These are phyloP conservation scores for Boletus vermiculosoides DNA, from an alignment of 768 basidiomycete genomes.

Conservation along the genomic window DNA sequence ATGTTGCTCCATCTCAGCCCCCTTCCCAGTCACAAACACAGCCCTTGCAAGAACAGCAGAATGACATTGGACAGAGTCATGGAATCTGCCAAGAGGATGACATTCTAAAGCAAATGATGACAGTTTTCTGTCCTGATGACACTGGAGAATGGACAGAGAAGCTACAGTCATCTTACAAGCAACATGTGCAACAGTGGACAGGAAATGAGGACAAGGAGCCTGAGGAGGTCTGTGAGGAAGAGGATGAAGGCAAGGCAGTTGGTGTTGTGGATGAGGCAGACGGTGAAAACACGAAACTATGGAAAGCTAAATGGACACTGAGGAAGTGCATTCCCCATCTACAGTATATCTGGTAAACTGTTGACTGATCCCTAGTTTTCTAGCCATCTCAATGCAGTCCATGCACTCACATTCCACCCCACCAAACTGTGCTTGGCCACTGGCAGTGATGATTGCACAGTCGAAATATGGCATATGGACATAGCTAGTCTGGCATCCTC, in stretches of 20 bases:
- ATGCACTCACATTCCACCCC: slow-evolving; percentile 88
- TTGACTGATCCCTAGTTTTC: slow-evolving; percentile 9
- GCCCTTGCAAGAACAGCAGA: slow-evolving; percentile 20
- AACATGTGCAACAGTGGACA: slow-evolving; percentile 34
- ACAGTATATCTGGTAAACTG: neutral
- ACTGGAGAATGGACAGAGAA: slow-evolving; percentile 86
- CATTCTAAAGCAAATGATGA: slow-evolving; percentile 43
- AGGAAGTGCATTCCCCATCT: slow-evolving; percentile 66
- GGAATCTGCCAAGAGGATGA: slow-evolving; percentile 18
- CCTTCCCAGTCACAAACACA: slow-evolving; percentile 23
- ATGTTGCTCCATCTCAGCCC: slow-evolving; percentile 34
- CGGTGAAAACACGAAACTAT: slow-evolving; percentile 68
- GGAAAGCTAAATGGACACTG: slow-evolving; percentile 84
- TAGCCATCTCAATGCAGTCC: slow-evolving; percentile 92
- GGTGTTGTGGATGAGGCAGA: slow-evolving; percentile 62
- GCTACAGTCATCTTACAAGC: slow-evolving; percentile 61
- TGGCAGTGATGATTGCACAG: slow-evolving; percentile 91
- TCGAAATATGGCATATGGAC: slow-evolving; percentile 95
- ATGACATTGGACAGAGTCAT: slow-evolving; percentile 12
- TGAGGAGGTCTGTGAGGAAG: slow-evolving; percentile 68
- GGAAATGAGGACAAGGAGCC: slow-evolving; percentile 59
- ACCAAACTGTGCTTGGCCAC: slow-evolving; percentile 84
- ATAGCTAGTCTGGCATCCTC: slow-evolving; percentile 69
- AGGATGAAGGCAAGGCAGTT: no score
- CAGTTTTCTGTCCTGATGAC: slow-evolving; percentile 87